Evolutionary conservation across 768 basidiomycete genomes (phyloP).

Genomic region (Leccinum rimulosum): DNA sequence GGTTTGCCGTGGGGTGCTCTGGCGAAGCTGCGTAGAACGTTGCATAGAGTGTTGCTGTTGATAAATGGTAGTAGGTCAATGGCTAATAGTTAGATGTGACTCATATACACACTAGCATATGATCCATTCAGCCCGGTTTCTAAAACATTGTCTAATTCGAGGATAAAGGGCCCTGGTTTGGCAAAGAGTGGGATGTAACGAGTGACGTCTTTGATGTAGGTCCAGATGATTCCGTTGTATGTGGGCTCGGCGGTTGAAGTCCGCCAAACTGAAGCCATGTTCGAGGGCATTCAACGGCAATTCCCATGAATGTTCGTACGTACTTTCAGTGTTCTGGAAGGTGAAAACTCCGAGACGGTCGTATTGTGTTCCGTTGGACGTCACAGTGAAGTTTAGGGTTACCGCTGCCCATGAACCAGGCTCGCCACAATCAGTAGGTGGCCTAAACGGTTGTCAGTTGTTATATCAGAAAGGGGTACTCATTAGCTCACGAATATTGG

Average conservation of each 20-base stretch:
- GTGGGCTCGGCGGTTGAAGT: conserved; percentile 81
- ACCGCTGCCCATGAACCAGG: conserved; percentile 74
- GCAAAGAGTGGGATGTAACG: conserved; percentile 70
- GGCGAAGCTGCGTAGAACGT: conserved; percentile 68
- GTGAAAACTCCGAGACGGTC: conserved; percentile 73
- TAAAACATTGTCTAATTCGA: conserved; percentile 72
- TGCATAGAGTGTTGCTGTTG: conserved; percentile 60
- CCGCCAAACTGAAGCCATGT: conserved; percentile 57
- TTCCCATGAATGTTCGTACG: conserved; percentile 17
- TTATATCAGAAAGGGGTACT: background rate
- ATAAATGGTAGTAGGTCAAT: background rate
- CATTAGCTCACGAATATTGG: conserved; percentile 48
- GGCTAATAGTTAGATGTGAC: background rate
- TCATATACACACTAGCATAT: conserved; percentile 55
- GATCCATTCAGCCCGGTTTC: conserved; percentile 56
- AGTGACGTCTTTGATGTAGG: conserved; percentile 72
- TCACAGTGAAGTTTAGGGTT: conserved; percentile 73
- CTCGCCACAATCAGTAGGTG: conserved; percentile 68
- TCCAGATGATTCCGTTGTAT: conserved; percentile 72
- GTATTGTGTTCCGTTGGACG: conserved; percentile 75
- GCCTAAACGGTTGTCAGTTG: conserved; percentile 39
- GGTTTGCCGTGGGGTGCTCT: conserved; percentile 53
- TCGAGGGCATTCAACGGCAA: background rate
- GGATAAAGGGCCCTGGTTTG: conserved; percentile 63
- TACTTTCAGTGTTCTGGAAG: conserved; percentile 76